Base-by-base conservation (phyloP, 495 filamentous ascomycete species). In the Terfezia claveryi region DNA sequence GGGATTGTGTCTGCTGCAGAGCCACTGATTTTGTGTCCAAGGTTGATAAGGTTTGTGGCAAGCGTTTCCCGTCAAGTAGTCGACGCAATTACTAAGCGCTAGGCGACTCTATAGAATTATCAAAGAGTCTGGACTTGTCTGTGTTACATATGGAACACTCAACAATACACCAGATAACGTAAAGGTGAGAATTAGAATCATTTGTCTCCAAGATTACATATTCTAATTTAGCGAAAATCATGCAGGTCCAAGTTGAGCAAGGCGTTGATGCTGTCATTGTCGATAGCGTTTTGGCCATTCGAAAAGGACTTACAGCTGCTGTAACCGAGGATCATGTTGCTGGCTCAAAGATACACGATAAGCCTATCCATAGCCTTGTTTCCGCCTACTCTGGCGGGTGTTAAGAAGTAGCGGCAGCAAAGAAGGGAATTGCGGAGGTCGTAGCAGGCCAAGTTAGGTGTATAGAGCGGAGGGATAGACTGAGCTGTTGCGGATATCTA, bases 181-280 rank as follows among this genome's bases (percentile, higher is more conserved):
- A 14, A 80, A 89, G 72, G 83, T 91, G 71, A 68, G 80, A 20
- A 20, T 2, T 9, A 46, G 17, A 20, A 32, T 32, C 27, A 32
- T 71, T 54, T 38, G 6, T 32, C 8, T 20, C 36, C 27, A 46
- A 50, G 16, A 10, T 9, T 41, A 16, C 52, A 32, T 7, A 23
- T 12, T 32, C 27, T 41, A 16, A 36, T 32, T 1, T 36, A 36
- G 49, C 14, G 20, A 11, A 49, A 10, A 50, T 54, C 32, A 37
- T 61, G 56, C 62, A 87, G 82, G 71, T 81, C 57, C 91, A 98
- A 80, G 87, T 92, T 14, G 80, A 86, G 23, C 85, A 94, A 67
- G 91, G 91, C 50, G 92, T 98, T 53, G 89, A 96, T 68, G 89
- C 89, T 8, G 87, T 96, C 23, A 96, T 96, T 64, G 91, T 95